A percentile compares a stretch with the other conserved stretches of the same genome.
These are phyloP conservation scores for Candida nanaspora DNA, from an alignment of 805 yeast species.

Conservation along the genomic window DNA sequence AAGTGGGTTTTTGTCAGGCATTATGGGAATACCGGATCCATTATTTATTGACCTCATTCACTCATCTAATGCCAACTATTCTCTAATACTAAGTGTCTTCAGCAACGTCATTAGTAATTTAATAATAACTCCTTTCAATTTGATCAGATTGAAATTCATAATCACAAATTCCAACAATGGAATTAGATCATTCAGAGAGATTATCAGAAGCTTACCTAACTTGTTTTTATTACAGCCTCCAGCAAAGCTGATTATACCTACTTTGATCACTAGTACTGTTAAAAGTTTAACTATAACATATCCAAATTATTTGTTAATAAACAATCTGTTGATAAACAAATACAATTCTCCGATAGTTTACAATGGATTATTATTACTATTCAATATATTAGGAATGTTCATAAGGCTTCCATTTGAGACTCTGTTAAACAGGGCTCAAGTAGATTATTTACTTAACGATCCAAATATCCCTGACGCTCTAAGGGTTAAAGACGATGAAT, in stretches of 20 bases:
- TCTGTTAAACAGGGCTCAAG: constrained; percentile 75
- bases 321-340: constrained; percentile 60
- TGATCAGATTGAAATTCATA: constrained; percentile 71
- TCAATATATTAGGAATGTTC: constrained; percentile 63
- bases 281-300: constrained; percentile 21
- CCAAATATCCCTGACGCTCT: constrained; percentile 30
- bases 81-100: constrained; percentile 59
- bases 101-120: constrained; percentile 72
- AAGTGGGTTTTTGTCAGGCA: constrained; percentile 78
- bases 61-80: constrained; percentile 65
- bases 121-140: constrained; percentile 70
- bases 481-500: constrained; percentile 37
- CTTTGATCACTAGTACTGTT: constrained; percentile 31
- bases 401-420: constrained; percentile 85
- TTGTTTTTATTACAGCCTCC: constrained; percentile 44
- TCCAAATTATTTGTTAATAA: constrained; percentile 50
- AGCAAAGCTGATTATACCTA: constrained; percentile 53
- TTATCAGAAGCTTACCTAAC: constrained; percentile 43
- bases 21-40: constrained; percentile 82
- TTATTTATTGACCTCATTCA: constrained; percentile 75
- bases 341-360: constrained; percentile 55
- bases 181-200: constrained; percentile 63
- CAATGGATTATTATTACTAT: constrained; percentile 48
- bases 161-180: constrained; percentile 41
- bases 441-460: constrained; percentile 45